phyloP scores from a whole-genome alignment of 108 stramenopile species.

The Asterionellopsis glacialis region DNA sequence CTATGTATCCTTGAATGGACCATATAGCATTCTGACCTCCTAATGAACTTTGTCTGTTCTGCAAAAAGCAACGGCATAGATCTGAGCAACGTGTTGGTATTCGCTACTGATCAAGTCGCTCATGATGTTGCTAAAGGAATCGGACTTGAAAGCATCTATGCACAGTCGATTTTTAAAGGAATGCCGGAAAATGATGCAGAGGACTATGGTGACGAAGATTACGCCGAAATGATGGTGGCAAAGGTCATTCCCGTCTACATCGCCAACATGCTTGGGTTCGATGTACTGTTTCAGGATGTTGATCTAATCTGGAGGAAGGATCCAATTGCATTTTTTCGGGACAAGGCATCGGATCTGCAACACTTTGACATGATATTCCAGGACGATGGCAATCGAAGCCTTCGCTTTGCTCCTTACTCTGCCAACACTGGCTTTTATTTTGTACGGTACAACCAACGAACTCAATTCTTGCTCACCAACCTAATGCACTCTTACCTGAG shows the following conservation, averaged over 20 bases:
- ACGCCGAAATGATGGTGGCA: conserved; percentile 71
- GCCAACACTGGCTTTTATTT: conserved; percentile 60
- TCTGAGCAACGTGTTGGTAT: conserved; percentile 34
- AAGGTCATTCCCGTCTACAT: conserved; percentile 73
- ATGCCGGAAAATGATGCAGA: conserved; percentile 42
- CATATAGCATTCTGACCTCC: conserved; percentile 63
- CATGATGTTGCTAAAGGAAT: conserved; percentile 45
- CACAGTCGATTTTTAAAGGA: conserved; percentile 38
- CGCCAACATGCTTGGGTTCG: conserved; percentile 55
- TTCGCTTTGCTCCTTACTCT: conserved; percentile 59
- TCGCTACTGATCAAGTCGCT: conserved; percentile 58
- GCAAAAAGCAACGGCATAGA: conserved; percentile 29
- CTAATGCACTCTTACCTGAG: conserved; percentile 42
- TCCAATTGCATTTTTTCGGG: conserved; percentile 51
- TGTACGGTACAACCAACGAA: conserved; percentile 53
- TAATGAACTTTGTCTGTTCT: conserved; percentile 62
- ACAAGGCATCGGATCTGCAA: conserved; percentile 11
- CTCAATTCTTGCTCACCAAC: conserved; percentile 37
- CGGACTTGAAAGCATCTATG: conserved; percentile 42
- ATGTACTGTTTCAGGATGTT: conserved; percentile 11
- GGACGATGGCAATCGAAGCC: conserved; percentile 70
- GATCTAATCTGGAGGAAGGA: conserved; percentile 43
- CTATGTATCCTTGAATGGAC: no score
- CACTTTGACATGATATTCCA: conserved; percentile 74
- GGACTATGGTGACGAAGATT: conserved; percentile 59